These are phyloP conservation scores for Rhodotorula graminis DNA, from an alignment of 768 basidiomycete genomes.

Conservation along the genomic window DNA sequence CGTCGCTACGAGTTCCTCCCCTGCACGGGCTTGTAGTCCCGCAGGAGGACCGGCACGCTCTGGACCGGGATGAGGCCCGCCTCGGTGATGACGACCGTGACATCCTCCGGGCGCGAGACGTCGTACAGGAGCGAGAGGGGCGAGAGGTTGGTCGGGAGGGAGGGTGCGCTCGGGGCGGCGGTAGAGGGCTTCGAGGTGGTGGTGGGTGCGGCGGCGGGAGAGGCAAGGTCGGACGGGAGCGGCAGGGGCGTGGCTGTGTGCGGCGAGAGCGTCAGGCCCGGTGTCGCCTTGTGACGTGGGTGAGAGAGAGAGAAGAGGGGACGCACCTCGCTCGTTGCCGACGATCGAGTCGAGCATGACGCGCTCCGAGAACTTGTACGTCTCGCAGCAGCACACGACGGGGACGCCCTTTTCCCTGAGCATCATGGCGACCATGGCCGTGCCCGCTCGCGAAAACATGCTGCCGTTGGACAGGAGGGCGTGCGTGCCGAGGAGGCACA, in stretches of 20 bases:
- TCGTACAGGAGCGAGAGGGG: conserved; percentile 87
- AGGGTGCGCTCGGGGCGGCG: neutral
- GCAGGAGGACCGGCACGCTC: conserved; percentile 41
- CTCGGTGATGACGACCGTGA: conserved; percentile 95
- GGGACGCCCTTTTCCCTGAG: conserved; percentile 82
- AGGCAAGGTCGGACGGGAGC: conserved; percentile 39
- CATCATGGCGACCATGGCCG: conserved; percentile 94
- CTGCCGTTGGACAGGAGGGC: conserved; percentile 92
- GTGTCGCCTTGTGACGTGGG: too few relatives aligned
- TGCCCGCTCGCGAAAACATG: conserved; percentile 88
- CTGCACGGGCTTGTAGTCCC: conserved; percentile 42
- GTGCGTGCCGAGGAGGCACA: conserved; percentile 85
- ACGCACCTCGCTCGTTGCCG: conserved; percentile 84
- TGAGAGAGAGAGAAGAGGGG: neutral
- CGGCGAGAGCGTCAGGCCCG: neutral
- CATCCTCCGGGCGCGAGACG: conserved; percentile 81
- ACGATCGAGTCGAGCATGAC: conserved; percentile 90
- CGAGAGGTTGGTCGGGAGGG: conserved; percentile 56
- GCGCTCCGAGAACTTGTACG: conserved; percentile 93
- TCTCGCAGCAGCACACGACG: conserved; percentile 94
- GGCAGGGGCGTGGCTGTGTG: conserved; percentile 32
- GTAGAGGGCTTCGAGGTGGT: conserved; percentile 37
- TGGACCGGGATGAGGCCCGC: conserved; percentile 65
- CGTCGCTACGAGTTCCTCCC: conserved; percentile 9
- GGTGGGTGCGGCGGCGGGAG: conserved; percentile 24